These are phyloP conservation scores for Tuber microsphaerosporum DNA, from an alignment of 495 filamentous ascomycete genomes.

Conservation along the genomic window DNA sequence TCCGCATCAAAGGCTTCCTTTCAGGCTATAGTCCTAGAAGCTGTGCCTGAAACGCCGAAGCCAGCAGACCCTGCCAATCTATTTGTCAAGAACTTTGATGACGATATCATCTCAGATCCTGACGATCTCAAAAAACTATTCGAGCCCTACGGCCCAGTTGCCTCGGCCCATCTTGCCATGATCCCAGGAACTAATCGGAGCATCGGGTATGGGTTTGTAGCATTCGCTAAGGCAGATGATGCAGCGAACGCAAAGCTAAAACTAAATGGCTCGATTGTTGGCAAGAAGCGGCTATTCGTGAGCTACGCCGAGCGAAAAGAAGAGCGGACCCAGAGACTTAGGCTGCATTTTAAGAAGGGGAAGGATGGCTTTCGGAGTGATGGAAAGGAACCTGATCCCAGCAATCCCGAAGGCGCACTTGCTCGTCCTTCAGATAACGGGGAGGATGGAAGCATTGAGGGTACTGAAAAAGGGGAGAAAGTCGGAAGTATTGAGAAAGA, in stretches of 20 bases:
- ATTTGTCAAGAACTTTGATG: slow-evolving; percentile 89
- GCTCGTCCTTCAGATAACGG: not conserved
- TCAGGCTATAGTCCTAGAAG: slow-evolving; percentile 22
- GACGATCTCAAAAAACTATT: slow-evolving; percentile 61
- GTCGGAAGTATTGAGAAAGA: not conserved
- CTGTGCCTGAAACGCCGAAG: slow-evolving; percentile 38
- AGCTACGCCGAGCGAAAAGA: slow-evolving; percentile 41
- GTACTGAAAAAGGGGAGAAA: not conserved
- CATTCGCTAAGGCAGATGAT: slow-evolving; percentile 83
- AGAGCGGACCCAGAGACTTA: slow-evolving; percentile 39
- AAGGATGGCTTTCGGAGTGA: not conserved
- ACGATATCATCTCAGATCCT: slow-evolving; percentile 32
- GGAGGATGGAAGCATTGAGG: not conserved
- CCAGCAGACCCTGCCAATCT: slow-evolving; percentile 61
- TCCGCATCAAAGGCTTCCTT: slow-evolving; percentile 16
- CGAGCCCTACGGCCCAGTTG: slow-evolving; percentile 82
- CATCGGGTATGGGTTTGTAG: slow-evolving; percentile 97
- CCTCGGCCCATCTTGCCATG: slow-evolving; percentile 85
- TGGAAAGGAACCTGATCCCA: not conserved
- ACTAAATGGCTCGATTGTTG: slow-evolving; percentile 62
- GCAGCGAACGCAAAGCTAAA: slow-evolving; percentile 80
- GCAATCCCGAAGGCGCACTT: not conserved
- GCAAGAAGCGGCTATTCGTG: slow-evolving; percentile 39
- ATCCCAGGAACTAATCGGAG: slow-evolving; percentile 78
- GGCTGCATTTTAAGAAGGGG: slow-evolving; percentile 8